Conservation (phyloP, 139 green algal species). For the Medakamo hakoo region DNA sequence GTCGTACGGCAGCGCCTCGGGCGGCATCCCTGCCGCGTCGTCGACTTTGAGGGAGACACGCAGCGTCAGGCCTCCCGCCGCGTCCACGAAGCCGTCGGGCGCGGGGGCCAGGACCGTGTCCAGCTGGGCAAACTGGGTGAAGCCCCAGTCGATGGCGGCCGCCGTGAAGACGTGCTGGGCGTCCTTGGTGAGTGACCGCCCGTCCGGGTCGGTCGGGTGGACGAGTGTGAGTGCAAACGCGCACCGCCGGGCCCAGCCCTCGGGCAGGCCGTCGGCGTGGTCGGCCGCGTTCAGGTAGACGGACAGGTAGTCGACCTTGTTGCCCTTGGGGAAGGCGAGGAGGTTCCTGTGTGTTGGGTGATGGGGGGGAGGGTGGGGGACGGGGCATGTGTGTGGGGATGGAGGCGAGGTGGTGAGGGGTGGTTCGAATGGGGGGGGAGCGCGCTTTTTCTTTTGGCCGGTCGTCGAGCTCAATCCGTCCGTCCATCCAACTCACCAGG, state of each 20-base stretch:
- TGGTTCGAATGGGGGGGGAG: not conserved
- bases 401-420: not conserved
- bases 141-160: constrained; percentile 67
- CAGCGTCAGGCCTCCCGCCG: constrained; percentile 40
- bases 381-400: too few relatives aligned
- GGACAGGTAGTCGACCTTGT: constrained; percentile 20
- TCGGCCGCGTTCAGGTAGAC: constrained; percentile 54
- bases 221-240: constrained; percentile 63
- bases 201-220: constrained; percentile 38
- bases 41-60: constrained; percentile 16
- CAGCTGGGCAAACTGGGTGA: constrained; percentile 57
- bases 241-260: constrained; percentile 40
- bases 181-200: constrained; percentile 43
- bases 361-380: not conserved
- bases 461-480: not conserved
- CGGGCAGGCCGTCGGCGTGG: constrained; percentile 32
- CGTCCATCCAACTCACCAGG: not conserved
- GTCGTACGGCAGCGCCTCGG: constrained; percentile 50
- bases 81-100: constrained; percentile 48
- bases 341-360: constrained; percentile 71
- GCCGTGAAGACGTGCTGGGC: constrained; percentile 50
- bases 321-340: constrained; percentile 48
- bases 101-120: constrained; percentile 33
- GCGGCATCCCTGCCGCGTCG: constrained; percentile 21
- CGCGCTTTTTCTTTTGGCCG: not conserved